Percentiles rank a stretch among this genome's conserved stretches.
These are phyloP conservation scores for Thelonectria olida DNA, from an alignment of 2,329 filamentous ascomycete genomes.

Conservation along the genomic window DNA sequence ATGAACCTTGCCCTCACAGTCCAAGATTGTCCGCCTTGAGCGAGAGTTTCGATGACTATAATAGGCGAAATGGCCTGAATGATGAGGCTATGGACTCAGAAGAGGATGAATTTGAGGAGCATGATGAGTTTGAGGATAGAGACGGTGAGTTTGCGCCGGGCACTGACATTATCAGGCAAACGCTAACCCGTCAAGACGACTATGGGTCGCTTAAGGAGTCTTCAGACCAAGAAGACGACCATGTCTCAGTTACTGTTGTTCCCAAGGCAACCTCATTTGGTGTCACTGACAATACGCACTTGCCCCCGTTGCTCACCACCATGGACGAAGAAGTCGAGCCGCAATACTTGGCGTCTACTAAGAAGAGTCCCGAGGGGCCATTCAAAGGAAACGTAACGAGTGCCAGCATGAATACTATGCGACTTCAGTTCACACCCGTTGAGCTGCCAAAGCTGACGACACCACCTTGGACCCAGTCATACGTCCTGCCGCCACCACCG, in stretches of 20 bases:
- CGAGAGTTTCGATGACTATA: neutral
- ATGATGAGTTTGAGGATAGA: slow-evolving; percentile 32
- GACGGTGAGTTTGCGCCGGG: slow-evolving; percentile 19
- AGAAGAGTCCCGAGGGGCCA: neutral
- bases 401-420: neutral
- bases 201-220: neutral
- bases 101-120: slow-evolving; percentile 28
- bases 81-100: too few relatives aligned
- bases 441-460: neutral
- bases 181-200: slow-evolving; percentile 28
- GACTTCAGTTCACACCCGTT: slow-evolving; percentile 17
- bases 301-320: neutral
- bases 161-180: neutral
- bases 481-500: neutral
- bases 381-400: neutral
- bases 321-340: neutral
- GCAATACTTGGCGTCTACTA: neutral
- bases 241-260: neutral
- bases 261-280: neutral
- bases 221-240: neutral
- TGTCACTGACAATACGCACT: neutral
- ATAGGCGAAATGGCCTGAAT: neutral
- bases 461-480: neutral
- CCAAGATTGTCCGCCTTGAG: neutral
- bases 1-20: neutral